Evolutionary conservation across 768 basidiomycete species (phyloP), one percentile per base, ranked within the genome.

Genomic region (Filobasidium floriforme): DNA sequence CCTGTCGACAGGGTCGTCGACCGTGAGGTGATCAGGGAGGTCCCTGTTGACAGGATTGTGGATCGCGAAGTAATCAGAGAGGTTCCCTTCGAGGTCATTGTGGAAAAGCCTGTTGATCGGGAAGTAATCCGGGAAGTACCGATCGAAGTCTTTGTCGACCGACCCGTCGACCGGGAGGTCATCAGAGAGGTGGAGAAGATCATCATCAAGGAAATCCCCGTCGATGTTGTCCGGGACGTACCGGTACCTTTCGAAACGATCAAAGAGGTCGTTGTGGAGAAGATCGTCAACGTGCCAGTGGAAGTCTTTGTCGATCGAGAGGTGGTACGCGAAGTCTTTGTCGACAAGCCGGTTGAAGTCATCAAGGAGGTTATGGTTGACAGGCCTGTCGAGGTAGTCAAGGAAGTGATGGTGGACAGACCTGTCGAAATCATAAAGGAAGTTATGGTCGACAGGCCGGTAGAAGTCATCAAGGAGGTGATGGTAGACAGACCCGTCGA

Each of bases 331-430:
- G 72, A 73, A 62, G 73, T 72, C 55, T 49, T 63, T 24, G 69
- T 68, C 15, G 69, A 69, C 43, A 59, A 41, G 41, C 68, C 73
- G 22, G 71, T 77, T 51, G 72, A 73, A 66, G 69, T 66, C 22
- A 67, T 71, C 60, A 71, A 69, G 57, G 65, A 65, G 66, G 75
- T 80, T 24, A 73, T 76, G 54, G 70, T 79, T 11, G 73, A 75
- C 41, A 63, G 68, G 9, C 52, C 49, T 26, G 69, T 73, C 7
- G 75, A 76, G 61, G 74, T 73, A 3, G 60, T 68, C 40, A 68
- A 59, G 28, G 66, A 69, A 61, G 49, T 65, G 62, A 32, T 63
- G 37, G 63, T 64, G 12, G 67, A 67, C 43, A 61, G 67, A 26
- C 57, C 37, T 29, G 72, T 73, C 14, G 75, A 76, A 65, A 73